phyloP scores from a whole-genome alignment of 495 filamentous ascomycete genomes.

The Amniculicola lignicola region DNA sequence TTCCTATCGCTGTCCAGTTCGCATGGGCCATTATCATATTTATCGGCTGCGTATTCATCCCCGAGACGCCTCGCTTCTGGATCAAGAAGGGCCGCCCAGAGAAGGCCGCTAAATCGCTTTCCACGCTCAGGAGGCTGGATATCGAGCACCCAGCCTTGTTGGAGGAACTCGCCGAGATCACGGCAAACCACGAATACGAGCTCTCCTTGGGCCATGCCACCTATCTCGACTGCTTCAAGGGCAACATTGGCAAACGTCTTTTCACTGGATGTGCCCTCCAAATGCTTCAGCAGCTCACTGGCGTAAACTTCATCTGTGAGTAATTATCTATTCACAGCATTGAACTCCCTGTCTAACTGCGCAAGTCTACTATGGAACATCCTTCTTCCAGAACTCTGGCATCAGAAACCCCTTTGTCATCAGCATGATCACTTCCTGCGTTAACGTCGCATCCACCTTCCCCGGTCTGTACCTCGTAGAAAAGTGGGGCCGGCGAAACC shows the following conservation, averaged over 20 bases:
- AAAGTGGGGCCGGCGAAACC: conserved; percentile 63
- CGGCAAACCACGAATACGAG: conserved; percentile 67
- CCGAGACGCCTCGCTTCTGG: conserved; percentile 43
- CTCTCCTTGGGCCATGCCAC: conserved; percentile 62
- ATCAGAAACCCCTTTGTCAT: conserved; percentile 64
- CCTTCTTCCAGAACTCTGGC: conserved; percentile 61
- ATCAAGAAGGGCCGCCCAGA: conserved; percentile 41
- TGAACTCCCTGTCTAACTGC: too few relatives aligned
- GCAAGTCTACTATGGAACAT: conserved; percentile 68
- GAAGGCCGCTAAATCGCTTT: conserved; percentile 51
- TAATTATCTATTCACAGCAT: conserved; percentile 59
- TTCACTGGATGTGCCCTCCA: conserved; percentile 79
- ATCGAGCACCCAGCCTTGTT: conserved; percentile 61
- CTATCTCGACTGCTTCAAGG: conserved; percentile 57
- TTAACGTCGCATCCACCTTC: conserved; percentile 71
- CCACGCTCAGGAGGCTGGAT: conserved; percentile 51
- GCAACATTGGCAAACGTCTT: conserved; percentile 43
- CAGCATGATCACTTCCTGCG: conserved; percentile 67
- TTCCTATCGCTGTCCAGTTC: conserved; percentile 46
- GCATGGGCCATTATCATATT: conserved; percentile 44
- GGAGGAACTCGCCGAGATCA: conserved; percentile 68
- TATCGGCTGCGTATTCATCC: conserved; percentile 48
- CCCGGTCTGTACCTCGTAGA: conserved; percentile 69
- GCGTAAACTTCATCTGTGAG: conserved; percentile 48
- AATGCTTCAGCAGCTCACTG: conserved; percentile 70